Conservation (phyloP, 2,329 filamentous ascomycete species). For the Aspergillus ibericus region DNA sequence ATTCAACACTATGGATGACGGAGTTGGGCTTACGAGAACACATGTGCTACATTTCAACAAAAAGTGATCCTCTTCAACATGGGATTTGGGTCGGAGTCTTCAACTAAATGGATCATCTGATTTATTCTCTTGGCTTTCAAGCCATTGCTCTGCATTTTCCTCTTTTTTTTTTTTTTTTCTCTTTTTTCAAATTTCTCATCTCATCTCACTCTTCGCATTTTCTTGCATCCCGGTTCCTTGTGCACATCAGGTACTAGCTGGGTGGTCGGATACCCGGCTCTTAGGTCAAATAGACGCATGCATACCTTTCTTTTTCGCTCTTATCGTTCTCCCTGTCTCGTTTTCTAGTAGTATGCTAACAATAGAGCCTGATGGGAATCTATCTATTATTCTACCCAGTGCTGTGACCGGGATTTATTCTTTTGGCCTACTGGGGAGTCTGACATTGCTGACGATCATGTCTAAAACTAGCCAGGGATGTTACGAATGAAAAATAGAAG, state of each 20-base stretch:
- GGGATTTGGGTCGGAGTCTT: constrained; percentile 26
- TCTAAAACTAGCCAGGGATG: too few relatives aligned
- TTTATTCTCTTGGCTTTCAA: constrained; percentile 5
- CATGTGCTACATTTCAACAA: constrained; percentile 8
- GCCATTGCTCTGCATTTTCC: constrained; percentile 1
- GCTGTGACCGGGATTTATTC: too few relatives aligned
- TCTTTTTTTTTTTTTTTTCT: neutral
- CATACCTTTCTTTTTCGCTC: neutral
- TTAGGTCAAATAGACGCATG: neutral
- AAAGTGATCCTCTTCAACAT: constrained; percentile 30
- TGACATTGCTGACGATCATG: too few relatives aligned
- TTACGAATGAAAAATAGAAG: too few relatives aligned
- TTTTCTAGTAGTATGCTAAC: neutral
- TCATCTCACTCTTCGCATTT: neutral
- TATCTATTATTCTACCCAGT: neutral
- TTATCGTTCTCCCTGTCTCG: too few relatives aligned
- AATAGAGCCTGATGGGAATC: neutral
- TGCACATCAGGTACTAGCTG: neutral
- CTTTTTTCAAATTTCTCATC: too few relatives aligned
- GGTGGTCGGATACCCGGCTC: neutral
- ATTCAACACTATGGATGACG: constrained; percentile 27
- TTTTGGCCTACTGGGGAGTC: too few relatives aligned
- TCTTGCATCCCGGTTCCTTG: neutral
- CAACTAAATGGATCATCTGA: constrained; percentile 11
- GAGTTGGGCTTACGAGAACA: constrained; percentile 24